A percentile compares a stretch with the other conserved stretches of the same genome.
These are phyloP conservation scores for Leishmania turanica DNA, from an alignment of 208 protist species.

Conservation along the genomic window DNA sequence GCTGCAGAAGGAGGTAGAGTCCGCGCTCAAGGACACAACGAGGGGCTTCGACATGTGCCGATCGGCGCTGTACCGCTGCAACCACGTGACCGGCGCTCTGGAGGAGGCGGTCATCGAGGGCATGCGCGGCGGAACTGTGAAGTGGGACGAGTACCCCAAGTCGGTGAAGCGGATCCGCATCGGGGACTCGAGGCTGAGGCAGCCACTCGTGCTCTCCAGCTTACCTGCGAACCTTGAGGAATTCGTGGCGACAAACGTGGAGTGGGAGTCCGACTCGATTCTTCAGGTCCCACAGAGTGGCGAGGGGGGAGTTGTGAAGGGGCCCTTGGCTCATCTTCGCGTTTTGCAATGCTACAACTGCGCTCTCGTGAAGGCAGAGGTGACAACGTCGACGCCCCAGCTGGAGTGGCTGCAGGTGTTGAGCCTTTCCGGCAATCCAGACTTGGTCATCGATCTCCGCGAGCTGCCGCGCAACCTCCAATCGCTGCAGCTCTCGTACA, in stretches of 20 bases:
- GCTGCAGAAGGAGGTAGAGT: background rate
- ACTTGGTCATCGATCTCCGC: background rate
- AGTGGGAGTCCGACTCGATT: conserved; percentile 4
- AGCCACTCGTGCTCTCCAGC: conserved; percentile 11
- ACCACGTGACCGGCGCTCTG: background rate
- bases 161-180: conserved; percentile 11
- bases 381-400: background rate
- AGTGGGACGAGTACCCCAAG: conserved; percentile 8
- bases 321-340: background rate
- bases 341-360: conserved; percentile 15
- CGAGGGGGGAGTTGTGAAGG: background rate
- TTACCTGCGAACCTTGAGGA: conserved; percentile 9
- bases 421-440: conserved; percentile 5
- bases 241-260: conserved; percentile 9
- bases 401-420: background rate
- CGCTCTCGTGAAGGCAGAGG: background rate
- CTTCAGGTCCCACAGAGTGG: background rate
- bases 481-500: background rate
- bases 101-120: conserved; percentile 3
- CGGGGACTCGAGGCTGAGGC: conserved; percentile 6
- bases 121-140: background rate
- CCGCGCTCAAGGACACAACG: conserved; percentile 2
- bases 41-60: conserved; percentile 3
- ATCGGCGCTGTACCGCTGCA: conserved; percentile 17
- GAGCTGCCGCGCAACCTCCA: background rate